A percentile compares a stretch with the other conserved stretches of the same genome.
Evolutionary conservation across 495 filamentous ascomycete genomes (phyloP).

Genomic region (Cercophora sp.): DNA sequence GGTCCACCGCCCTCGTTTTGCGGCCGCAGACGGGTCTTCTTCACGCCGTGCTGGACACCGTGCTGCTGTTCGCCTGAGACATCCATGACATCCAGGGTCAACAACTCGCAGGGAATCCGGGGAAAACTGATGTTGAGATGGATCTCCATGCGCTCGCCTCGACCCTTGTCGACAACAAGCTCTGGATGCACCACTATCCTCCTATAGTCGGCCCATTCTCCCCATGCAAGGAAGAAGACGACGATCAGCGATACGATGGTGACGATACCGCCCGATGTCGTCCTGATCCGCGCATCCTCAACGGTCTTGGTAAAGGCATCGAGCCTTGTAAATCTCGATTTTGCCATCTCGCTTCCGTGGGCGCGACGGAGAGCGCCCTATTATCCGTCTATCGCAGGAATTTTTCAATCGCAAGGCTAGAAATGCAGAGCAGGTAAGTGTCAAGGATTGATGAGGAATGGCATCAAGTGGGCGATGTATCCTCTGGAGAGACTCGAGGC

Average conservation of each 20-base stretch:
- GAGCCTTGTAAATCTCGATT: slow-evolving; percentile 88
- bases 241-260: slow-evolving; percentile 85
- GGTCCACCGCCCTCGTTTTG: slow-evolving; percentile 70
- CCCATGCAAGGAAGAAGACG: slow-evolving; percentile 84
- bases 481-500: background rate
- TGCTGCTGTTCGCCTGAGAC: slow-evolving; percentile 94
- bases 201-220: slow-evolving; percentile 93
- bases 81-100: slow-evolving; percentile 98
- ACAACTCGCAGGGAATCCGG: slow-evolving; percentile 85
- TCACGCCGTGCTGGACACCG: slow-evolving; percentile 86
- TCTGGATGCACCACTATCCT: slow-evolving; percentile 84
- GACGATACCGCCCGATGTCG: slow-evolving; percentile 93
- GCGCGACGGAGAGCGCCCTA: slow-evolving; percentile 10
- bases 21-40: slow-evolving; percentile 76
- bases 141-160: slow-evolving; percentile 98
- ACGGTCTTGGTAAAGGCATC: slow-evolving; percentile 99
- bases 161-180: slow-evolving; percentile 90
- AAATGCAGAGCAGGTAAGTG: too few species aligned
- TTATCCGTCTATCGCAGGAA: background rate
- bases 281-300: slow-evolving; percentile 93
- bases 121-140: slow-evolving; percentile 98
- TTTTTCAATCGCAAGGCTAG: too few species aligned
- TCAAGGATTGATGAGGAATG: slow-evolving; percentile 7
- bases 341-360: slow-evolving; percentile 29
- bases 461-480: slow-evolving; percentile 23